phyloP scores from a whole-genome alignment of 1,284 basidiomycete genomes.

The Fomitopsis betulina region DNA sequence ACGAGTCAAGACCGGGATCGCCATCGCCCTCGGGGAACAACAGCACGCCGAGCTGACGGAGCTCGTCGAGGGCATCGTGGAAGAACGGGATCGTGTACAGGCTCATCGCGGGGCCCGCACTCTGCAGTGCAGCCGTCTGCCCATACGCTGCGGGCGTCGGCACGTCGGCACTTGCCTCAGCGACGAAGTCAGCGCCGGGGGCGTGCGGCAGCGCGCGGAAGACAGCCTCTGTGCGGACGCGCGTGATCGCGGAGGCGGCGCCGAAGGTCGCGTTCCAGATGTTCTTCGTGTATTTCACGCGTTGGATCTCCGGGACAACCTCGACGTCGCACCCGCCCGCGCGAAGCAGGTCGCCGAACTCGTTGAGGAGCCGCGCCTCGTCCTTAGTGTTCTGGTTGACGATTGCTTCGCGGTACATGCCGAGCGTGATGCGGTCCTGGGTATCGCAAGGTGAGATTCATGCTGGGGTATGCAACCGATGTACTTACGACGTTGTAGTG shows the following conservation, averaged over 20 bases:
- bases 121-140: conserved; percentile 31
- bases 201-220: conserved; percentile 32
- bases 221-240: conserved; percentile 44
- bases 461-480: not conserved
- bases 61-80: conserved; percentile 40
- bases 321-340: conserved; percentile 44
- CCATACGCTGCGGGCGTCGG: conserved; percentile 27
- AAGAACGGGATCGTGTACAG: conserved; percentile 43
- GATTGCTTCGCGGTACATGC: conserved; percentile 45
- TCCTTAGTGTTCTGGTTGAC: conserved; percentile 37
- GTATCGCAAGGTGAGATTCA: not conserved
- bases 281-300: conserved; percentile 58
- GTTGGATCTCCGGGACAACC: conserved; percentile 54
- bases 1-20: conserved; percentile 36
- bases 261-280: conserved; percentile 59
- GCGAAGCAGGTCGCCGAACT: conserved; percentile 40
- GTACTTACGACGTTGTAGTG: conserved; percentile 49
- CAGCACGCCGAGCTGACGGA: conserved; percentile 40
- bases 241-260: conserved; percentile 45
- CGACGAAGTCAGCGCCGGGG: conserved; percentile 19
- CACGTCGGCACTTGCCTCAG: conserved; percentile 15
- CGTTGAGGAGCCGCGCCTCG: conserved; percentile 38
- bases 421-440: conserved; percentile 47
- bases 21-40: conserved; percentile 44
- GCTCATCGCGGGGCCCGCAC: conserved; percentile 31